phyloP scores from a whole-genome alignment of 164 flowering plant species.

The Taxillus chinensis region DNA sequence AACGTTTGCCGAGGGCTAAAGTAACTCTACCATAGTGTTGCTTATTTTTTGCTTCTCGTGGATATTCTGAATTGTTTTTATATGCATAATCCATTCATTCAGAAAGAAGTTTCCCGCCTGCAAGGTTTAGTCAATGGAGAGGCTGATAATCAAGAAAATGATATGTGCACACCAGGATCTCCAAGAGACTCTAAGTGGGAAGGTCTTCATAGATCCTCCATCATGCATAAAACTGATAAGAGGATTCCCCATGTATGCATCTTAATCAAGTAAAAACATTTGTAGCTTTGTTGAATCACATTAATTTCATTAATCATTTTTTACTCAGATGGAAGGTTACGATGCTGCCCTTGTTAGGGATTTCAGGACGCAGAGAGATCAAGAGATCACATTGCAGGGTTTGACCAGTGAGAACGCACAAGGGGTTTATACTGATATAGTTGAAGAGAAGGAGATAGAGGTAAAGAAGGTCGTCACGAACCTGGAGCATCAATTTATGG shows the following conservation, averaged over 20 bases:
- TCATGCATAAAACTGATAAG: slow-evolving; percentile 56
- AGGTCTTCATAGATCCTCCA: slow-evolving; percentile 57
- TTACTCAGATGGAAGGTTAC: slow-evolving; percentile 53
- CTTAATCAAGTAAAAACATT: neutral
- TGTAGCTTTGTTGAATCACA: slow-evolving; percentile 1
- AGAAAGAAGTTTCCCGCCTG: slow-evolving; percentile 84
- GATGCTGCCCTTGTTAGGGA: slow-evolving; percentile 92
- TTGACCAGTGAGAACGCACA: slow-evolving; percentile 46
- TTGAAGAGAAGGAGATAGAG: slow-evolving; percentile 17
- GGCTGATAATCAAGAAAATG: slow-evolving; percentile 40
- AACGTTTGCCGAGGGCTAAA: too few relatives aligned
- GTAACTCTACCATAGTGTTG: too few relatives aligned
- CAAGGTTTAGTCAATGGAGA: slow-evolving; percentile 58
- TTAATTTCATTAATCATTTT: neutral
- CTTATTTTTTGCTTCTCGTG: too few relatives aligned
- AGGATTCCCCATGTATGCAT: slow-evolving; percentile 24
- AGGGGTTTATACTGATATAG: slow-evolving; percentile 8
- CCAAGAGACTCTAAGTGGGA: slow-evolving; percentile 87
- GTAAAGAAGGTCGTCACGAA: slow-evolving; percentile 23
- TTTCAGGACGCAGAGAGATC: slow-evolving; percentile 75
- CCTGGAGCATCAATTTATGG: slow-evolving; percentile 56
- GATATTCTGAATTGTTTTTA: too few relatives aligned
- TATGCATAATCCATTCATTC: neutral
- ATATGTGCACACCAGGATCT: slow-evolving; percentile 44
- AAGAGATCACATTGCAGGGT: slow-evolving; percentile 66